Conservation (phyloP, 1,139 yeast species). For the Geotrichum reessii region DNA sequence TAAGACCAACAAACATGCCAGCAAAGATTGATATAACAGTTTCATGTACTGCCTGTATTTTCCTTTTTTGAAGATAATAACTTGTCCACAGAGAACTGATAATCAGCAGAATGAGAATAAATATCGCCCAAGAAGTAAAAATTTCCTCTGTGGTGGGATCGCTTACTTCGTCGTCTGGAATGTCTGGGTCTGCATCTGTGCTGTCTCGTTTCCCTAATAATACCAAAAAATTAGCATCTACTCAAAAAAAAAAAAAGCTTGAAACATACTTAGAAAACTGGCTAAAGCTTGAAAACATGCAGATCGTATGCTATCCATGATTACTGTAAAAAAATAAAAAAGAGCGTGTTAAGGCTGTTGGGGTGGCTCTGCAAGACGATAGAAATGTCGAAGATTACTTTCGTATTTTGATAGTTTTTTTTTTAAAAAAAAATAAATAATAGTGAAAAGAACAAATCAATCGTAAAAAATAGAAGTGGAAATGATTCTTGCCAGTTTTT, state of each 20-base stretch:
- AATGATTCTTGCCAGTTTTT: too few relatives aligned
- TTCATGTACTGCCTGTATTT: constrained; percentile 93
- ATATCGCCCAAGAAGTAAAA: constrained; percentile 94
- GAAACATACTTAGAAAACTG: constrained; percentile 18
- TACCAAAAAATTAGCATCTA: not conserved
- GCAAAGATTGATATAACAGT: constrained; percentile 92
- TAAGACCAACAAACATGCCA: constrained; percentile 92
- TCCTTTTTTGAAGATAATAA: constrained; percentile 82
- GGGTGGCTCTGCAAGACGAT: not conserved
- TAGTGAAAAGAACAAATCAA: too few relatives aligned
- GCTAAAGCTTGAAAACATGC: constrained; percentile 13
- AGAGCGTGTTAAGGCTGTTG: not conserved
- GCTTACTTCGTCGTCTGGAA: constrained; percentile 55
- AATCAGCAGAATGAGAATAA: constrained; percentile 71
- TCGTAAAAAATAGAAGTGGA: not conserved
- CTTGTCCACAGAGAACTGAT: constrained; percentile 93
- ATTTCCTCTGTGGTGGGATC: constrained; percentile 95
- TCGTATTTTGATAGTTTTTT: not conserved
- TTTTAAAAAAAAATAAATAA: not conserved
- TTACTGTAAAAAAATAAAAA: not conserved
- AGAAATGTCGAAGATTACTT: not conserved
- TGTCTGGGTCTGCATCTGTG: constrained; percentile 39
- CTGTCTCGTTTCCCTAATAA: constrained; percentile 30
- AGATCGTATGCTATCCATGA: constrained; percentile 3
- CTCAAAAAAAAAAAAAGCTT: not conserved